Conservation (phyloP, 106 monocot species). For the Agapanthus africanus region DNA sequence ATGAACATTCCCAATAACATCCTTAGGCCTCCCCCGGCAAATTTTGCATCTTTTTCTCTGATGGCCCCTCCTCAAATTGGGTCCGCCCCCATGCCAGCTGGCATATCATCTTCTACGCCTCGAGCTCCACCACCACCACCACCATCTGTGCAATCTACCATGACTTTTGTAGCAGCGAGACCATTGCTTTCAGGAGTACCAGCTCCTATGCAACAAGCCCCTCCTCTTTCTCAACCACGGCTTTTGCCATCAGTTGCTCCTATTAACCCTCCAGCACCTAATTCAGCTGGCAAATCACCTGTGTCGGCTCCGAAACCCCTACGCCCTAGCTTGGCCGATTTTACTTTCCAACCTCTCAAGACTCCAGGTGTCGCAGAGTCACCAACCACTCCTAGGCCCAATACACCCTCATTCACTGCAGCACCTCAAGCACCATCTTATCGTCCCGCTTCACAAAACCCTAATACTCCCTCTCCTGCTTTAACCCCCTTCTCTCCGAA, state of each 20-base stretch:
- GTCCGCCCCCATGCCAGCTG: slow-evolving; percentile 5
- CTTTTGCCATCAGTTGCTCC: slow-evolving; percentile 7
- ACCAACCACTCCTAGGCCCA: slow-evolving; percentile 16
- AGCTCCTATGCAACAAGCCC: slow-evolving; percentile 12
- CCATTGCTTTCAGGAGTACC: slow-evolving; percentile 5
- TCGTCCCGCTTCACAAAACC: slow-evolving; percentile 37
- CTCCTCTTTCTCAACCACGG: slow-evolving; percentile 14
- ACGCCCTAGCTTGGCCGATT: slow-evolving; percentile 47
- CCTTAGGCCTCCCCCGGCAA: slow-evolving; percentile 16
- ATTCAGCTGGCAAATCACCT: slow-evolving; percentile 5
- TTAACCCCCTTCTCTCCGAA: slow-evolving; percentile 1
- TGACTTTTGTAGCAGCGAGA: slow-evolving; percentile 12
- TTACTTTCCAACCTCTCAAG: slow-evolving; percentile 71
- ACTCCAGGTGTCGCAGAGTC: slow-evolving; percentile 22
- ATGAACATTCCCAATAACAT: slow-evolving; percentile 13
- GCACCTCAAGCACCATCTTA: slow-evolving; percentile 38
- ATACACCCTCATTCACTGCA: not conserved
- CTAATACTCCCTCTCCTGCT: slow-evolving; percentile 8
- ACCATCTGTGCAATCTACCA: slow-evolving; percentile 6
- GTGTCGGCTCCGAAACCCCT: slow-evolving; percentile 30
- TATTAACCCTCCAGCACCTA: slow-evolving; percentile 8
- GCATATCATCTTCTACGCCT: slow-evolving; percentile 11
- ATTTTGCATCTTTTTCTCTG: slow-evolving; percentile 31
- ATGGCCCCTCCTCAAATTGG: slow-evolving; percentile 9
- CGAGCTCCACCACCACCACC: slow-evolving; percentile 1